Base-by-base conservation (phyloP, 495 filamentous ascomycete species). In the Tricharina praecox region DNA sequence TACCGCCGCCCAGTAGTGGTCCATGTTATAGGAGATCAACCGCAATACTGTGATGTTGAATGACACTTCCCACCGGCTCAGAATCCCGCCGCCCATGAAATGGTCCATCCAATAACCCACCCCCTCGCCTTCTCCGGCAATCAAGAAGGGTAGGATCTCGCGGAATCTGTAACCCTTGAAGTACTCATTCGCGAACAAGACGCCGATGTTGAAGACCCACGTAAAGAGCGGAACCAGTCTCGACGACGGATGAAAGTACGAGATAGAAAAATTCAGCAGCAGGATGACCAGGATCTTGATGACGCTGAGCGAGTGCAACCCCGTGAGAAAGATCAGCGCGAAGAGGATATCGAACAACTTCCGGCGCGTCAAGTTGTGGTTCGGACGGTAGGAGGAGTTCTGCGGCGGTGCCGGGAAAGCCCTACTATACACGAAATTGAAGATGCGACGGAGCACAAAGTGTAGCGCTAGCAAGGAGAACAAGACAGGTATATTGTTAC, bases 1-100 rank as follows among this genome's bases (percentile, higher is more conserved):
- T 54, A 83, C 73, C 0, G 82, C 64, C 52, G 84, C 86, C 90
- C 92, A 99, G 64, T 88, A 83, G 64, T 93, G 85, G 60, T 99
- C 90, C 56, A 99, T 66, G 62, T 96, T 95, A 73, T 93, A 99
- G 63, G 85, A 93, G 50, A 99, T 85, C 34, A 95, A 67, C 19
- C 90, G 76, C 33, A 99, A 67, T 4, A 94, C 73, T n/a, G 90
- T 95, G 50, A 99, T 75, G 54, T 96, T 99, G 72, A 99, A 99
- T 10, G 90, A 72, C 26, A 99, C 76, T 61, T 94, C 83, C 90
- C 90, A 99, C 50, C 87, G 72, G 2, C 80, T 68, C 58, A 86
- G 76, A 18, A 99, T 63, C 4, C 90, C 90, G 10, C 86, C 79
- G 52, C 81, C 56, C 40, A 75, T 52, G 4, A 55, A 25, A 1